phyloP scores from a whole-genome alignment of 129 eudicot species.

The Escallonia rubra region DNA sequence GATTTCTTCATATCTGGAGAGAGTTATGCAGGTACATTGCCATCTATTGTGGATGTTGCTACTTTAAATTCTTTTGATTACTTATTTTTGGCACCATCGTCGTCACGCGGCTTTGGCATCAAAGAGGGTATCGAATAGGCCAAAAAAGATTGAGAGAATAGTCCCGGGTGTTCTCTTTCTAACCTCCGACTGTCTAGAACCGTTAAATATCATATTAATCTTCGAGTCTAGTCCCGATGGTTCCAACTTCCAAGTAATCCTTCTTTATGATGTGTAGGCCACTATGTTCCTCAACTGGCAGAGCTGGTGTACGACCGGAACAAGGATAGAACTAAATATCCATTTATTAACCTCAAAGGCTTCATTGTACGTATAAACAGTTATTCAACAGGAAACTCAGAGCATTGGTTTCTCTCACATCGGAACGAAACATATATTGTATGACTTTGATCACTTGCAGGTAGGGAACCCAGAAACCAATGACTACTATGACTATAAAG shows the following conservation, averaged over 20 bases:
- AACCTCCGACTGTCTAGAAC: too few species aligned
- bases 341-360: constrained; percentile 56
- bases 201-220: too few species aligned
- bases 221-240: too few species aligned
- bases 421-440: too few species aligned
- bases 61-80: background rate
- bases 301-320: constrained; percentile 53
- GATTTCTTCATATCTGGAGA: constrained; percentile 79
- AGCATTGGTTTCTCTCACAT: too few species aligned
- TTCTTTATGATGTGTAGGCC: constrained; percentile 27
- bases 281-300: constrained; percentile 66
- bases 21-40: constrained; percentile 68
- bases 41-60: background rate
- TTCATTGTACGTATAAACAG: constrained; percentile 40
- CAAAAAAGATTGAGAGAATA: too few species aligned
- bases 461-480: constrained; percentile 62
- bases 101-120: background rate
- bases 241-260: too few species aligned
- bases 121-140: too few species aligned
- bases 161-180: too few species aligned
- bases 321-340: constrained; percentile 24
- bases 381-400: too few species aligned
- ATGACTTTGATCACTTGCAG: constrained; percentile 14
- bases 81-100: background rate
- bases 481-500: constrained; percentile 44